These are phyloP conservation scores for Naganishia vaughanmartiniae DNA, from an alignment of 768 basidiomycete genomes.

Conservation along the genomic window DNA sequence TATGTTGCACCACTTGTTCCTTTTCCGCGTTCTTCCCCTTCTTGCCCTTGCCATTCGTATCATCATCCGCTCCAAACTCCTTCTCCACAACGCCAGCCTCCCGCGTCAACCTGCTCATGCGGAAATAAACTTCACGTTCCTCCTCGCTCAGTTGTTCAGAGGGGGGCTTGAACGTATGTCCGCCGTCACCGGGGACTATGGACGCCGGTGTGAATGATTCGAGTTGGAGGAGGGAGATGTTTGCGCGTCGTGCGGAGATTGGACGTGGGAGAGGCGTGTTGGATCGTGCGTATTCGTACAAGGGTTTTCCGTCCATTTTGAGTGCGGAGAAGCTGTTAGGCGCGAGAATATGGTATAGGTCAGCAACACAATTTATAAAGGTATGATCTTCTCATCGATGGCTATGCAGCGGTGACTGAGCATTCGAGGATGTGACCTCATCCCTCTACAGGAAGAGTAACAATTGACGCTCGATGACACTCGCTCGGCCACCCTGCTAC, in stretches of 20 bases:
- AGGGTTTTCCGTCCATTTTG: conserved; percentile 94
- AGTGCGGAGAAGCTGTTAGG: conserved; percentile 82
- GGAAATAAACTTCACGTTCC: conserved; percentile 68
- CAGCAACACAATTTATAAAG: no score
- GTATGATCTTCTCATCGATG: no score
- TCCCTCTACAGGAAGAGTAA: no score
- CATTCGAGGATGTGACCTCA: no score
- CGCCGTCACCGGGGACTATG: conserved; percentile 51
- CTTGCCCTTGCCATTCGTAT: neutral
- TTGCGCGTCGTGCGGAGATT: conserved; percentile 81
- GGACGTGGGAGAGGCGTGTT: conserved; percentile 88
- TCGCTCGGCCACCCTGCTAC: no score
- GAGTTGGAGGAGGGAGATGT: conserved; percentile 75
- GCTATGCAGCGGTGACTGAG: no score
- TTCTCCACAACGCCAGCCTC: conserved; percentile 30
- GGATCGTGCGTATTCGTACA: conserved; percentile 92
- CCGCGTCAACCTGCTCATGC: conserved; percentile 57
- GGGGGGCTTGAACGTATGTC: conserved; percentile 78
- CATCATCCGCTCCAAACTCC: conserved; percentile 8
- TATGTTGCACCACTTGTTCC: neutral
- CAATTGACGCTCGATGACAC: no score
- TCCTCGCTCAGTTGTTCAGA: conserved; percentile 65
- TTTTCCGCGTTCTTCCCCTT: neutral
- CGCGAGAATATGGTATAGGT: no score
- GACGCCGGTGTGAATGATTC: conserved; percentile 66